These are phyloP conservation scores for Lentinula edodes DNA, from an alignment of 768 basidiomycete species.

Conservation along the genomic window DNA sequence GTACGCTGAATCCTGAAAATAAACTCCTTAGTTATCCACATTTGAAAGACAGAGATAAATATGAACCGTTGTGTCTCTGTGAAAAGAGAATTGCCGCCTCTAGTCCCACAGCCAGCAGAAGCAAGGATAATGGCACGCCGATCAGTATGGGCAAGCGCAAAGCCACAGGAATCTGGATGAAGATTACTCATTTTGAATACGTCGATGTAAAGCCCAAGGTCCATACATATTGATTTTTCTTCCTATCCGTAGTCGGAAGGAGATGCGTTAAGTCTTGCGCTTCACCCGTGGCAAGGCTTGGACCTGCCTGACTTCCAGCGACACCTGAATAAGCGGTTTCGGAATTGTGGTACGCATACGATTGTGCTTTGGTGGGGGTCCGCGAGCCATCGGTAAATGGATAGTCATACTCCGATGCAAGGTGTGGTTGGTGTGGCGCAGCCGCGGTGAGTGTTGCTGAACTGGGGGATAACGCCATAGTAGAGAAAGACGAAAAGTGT, in stretches of 20 bases:
- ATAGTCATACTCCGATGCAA: neutral
- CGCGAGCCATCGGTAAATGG: neutral
- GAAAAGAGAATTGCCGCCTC: conserved; percentile 43
- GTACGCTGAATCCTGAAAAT: conserved; percentile 46
- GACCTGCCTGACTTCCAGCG: neutral
- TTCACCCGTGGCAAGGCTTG: neutral
- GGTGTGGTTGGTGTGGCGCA: neutral
- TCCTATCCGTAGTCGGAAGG: conserved; percentile 39
- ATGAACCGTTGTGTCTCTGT: conserved; percentile 31
- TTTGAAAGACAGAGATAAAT: neutral
- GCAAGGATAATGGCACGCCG: conserved; percentile 34
- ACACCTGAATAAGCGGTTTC: neutral
- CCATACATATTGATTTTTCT: conserved; percentile 22
- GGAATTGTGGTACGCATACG: neutral
- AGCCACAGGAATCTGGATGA: conserved; percentile 4
- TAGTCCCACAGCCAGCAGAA: conserved; percentile 40
- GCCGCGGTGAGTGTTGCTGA: neutral
- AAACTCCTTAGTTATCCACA: neutral
- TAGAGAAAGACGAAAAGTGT: neutral
- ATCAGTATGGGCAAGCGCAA: conserved; percentile 28
- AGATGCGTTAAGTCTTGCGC: conserved; percentile 37
- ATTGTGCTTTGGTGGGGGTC: neutral
- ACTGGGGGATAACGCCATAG: neutral
- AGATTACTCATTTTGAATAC: conserved; percentile 25
- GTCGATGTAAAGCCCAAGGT: conserved; percentile 4